These are phyloP conservation scores for Tricholoma furcatifolium DNA, from an alignment of 768 basidiomycete genomes.

Conservation along the genomic window DNA sequence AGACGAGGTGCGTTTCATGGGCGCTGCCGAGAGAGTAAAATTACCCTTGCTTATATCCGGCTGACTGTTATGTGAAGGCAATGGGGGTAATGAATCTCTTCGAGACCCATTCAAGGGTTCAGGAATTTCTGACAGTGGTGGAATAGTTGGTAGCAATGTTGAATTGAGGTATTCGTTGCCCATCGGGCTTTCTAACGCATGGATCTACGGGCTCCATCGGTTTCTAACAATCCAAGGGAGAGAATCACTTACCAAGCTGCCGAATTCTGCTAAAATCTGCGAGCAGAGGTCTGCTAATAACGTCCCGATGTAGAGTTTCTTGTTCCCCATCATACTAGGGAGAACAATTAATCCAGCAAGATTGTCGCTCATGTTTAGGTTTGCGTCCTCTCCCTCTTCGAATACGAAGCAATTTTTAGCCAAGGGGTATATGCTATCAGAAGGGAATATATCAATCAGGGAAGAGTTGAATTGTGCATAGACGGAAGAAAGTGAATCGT, in stretches of 20 bases:
- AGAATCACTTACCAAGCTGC: constrained; percentile 64
- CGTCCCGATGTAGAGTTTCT: constrained; percentile 84
- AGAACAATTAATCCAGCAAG: constrained; percentile 72
- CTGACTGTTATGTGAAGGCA: constrained; percentile 53
- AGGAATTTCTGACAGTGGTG: constrained; percentile 60
- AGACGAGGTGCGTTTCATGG: constrained; percentile 58
- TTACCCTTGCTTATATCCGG: constrained; percentile 48
- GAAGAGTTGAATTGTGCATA: constrained; percentile 65
- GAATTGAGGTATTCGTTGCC: constrained; percentile 87
- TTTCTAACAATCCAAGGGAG: background rate
- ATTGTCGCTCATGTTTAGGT: constrained; percentile 53
- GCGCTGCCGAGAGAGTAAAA: constrained; percentile 37
- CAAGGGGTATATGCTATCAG: constrained; percentile 69
- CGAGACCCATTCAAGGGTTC: constrained; percentile 48
- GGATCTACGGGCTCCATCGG: constrained; percentile 46
- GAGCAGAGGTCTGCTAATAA: constrained; percentile 88
- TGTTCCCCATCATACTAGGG: constrained; percentile 84
- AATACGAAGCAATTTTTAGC: constrained; percentile 85
- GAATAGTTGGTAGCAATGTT: constrained; percentile 59
- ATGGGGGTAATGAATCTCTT: constrained; percentile 41
- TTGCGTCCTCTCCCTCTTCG: constrained; percentile 65
- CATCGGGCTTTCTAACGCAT: constrained; percentile 75
- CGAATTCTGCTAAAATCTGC: constrained; percentile 82
- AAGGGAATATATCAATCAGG: constrained; percentile 65
- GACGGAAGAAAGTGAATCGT: constrained; percentile 50